Percentiles rank a stretch among this genome's conserved stretches.
These are phyloP conservation scores for Phytophthora pinifolia DNA, from an alignment of 352 stramenopile genomes.

Conservation along the genomic window DNA sequence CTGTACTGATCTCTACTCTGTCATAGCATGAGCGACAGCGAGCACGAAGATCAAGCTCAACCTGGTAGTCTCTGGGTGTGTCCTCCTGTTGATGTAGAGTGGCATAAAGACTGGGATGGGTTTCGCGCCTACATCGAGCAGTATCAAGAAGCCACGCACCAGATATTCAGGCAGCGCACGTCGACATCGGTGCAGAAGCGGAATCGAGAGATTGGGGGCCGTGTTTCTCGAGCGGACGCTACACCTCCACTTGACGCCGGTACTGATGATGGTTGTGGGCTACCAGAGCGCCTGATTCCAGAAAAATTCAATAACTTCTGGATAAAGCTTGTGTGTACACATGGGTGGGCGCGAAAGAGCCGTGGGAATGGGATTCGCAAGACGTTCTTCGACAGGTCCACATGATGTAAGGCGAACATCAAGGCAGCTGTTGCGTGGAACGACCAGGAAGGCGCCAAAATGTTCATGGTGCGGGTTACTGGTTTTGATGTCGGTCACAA, in stretches of 20 bases:
- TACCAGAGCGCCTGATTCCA: not conserved
- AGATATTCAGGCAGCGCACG: not conserved
- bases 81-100: not conserved
- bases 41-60: no score
- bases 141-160: slow-evolving; percentile 1
- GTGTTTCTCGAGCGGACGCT: no score
- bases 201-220: slow-evolving; percentile 1
- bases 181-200: slow-evolving; percentile 2
- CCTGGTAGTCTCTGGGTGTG: not conserved
- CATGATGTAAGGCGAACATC: slow-evolving; percentile 7
- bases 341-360: slow-evolving; percentile 8
- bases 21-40: no score
- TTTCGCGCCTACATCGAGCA: not conserved
- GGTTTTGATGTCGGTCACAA: slow-evolving; percentile 3
- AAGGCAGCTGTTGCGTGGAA: slow-evolving; percentile 7
- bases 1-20: no score
- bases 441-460: not conserved
- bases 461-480: slow-evolving; percentile 10
- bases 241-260: not conserved
- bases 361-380: slow-evolving; percentile 5
- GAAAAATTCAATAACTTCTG: slow-evolving; percentile 11
- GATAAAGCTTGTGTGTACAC: slow-evolving; percentile 14
- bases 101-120: slow-evolving; percentile 3
- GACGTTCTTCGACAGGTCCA: slow-evolving; percentile 2
- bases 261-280: not conserved